Evolutionary conservation across 495 filamentous ascomycete species (phyloP).

Genomic region (Sabuloglossum arenarium): DNA sequence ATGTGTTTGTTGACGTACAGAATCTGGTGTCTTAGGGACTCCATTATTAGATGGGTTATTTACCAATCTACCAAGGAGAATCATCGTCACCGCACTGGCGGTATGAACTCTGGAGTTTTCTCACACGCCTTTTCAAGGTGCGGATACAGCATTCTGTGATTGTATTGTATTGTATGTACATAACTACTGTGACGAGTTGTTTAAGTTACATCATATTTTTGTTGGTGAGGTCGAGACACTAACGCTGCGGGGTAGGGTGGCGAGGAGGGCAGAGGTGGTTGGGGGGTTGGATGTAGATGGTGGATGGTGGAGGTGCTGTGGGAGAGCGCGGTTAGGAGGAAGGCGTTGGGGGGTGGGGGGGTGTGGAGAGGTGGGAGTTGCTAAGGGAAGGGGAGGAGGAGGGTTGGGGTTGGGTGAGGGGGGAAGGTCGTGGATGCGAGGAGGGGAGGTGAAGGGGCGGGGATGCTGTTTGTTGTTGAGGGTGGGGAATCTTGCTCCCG

Average conservation of each 20-base stretch:
- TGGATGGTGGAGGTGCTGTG: slow-evolving; percentile 31
- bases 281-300: slow-evolving; percentile 41
- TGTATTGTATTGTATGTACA: no score
- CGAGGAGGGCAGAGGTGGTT: slow-evolving; percentile 31
- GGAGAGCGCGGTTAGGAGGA: slow-evolving; percentile 31
- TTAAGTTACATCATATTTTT: slow-evolving; percentile 49
- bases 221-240: slow-evolving; percentile 40
- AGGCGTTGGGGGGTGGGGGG: slow-evolving; percentile 40
- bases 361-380: slow-evolving; percentile 30
- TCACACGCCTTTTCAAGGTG: not conserved
- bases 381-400: slow-evolving; percentile 48
- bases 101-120: not conserved
- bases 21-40: no score
- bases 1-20: no score
- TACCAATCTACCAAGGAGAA: no score
- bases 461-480: not conserved
- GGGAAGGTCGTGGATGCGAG: not conserved
- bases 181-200: slow-evolving; percentile 51
- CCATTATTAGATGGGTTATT: no score
- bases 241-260: slow-evolving; percentile 31
- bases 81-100: not conserved
- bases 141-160: slow-evolving; percentile 36
- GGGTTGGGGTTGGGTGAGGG: slow-evolving; percentile 18
- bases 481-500: not conserved
- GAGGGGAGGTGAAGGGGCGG: not conserved